phyloP scores from a whole-genome alignment of 2,329 filamentous ascomycete genomes.

The Aspergillus clavatus region DNA sequence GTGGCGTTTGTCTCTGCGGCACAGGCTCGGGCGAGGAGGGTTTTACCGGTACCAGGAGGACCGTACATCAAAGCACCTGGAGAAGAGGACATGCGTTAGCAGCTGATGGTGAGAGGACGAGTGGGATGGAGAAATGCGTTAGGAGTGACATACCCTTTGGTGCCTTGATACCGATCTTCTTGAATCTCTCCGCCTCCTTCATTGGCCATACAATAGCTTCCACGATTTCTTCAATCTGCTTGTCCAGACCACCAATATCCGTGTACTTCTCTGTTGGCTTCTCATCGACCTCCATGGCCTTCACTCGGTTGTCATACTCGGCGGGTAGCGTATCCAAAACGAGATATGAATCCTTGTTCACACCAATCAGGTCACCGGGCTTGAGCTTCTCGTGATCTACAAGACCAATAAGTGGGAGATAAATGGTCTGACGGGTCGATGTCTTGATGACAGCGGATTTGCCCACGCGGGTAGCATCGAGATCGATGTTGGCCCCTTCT shows the following conservation, averaged over 20 bases:
- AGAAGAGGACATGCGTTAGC: slow-evolving; percentile 6
- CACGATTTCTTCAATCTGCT: slow-evolving; percentile 98
- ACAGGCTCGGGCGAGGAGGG: slow-evolving; percentile 78
- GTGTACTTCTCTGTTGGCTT: slow-evolving; percentile 99
- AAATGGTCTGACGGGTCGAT: slow-evolving; percentile 96
- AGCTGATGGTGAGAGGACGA: slow-evolving; percentile 3
- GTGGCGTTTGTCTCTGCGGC: slow-evolving; percentile 97
- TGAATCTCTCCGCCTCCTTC: slow-evolving; percentile 98
- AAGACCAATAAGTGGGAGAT: slow-evolving; percentile 91
- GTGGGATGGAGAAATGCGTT: background rate
- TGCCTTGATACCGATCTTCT: slow-evolving; percentile 99
- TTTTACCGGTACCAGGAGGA: slow-evolving; percentile 47
- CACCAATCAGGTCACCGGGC: slow-evolving; percentile 92
- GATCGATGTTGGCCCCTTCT: slow-evolving; percentile 96
- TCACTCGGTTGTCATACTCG: slow-evolving; percentile 97
- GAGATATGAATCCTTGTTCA: slow-evolving; percentile 98
- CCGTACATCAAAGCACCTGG: slow-evolving; percentile 97
- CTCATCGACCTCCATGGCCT: slow-evolving; percentile 99
- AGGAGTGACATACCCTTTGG: slow-evolving; percentile 83
- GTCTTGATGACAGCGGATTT: slow-evolving; percentile 99
- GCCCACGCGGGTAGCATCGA: slow-evolving; percentile 92
- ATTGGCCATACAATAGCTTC: slow-evolving; percentile 99
- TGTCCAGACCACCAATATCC: slow-evolving; percentile 94
- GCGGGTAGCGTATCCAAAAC: slow-evolving; percentile 94
- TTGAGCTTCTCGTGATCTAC: slow-evolving; percentile 94